Base-by-base conservation (phyloP, 768 basidiomycete species). In the Suillus americanus region DNA sequence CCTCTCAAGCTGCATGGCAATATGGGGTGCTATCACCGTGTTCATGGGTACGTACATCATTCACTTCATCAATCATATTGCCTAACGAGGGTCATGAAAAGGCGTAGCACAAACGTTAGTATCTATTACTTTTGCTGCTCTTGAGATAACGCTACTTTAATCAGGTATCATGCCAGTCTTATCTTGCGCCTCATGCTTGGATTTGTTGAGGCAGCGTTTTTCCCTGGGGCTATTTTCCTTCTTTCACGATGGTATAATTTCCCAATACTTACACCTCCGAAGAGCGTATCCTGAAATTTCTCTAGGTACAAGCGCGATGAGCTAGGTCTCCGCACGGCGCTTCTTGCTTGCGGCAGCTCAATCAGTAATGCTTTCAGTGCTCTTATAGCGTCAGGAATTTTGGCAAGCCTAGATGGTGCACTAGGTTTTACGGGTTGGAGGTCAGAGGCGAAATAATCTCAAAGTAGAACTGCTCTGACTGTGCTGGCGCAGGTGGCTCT, bases 291-390 rank as follows among this genome's bases (percentile, higher is more conserved):
- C 40, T 35, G 10, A 60, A 33, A 10, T 2, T 13, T 35, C 18
- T 69, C 37, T 38, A 68, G 56, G 55, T 92, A 92, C 79, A 90
- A 83, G 62, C 82, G 85, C 40, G 79, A 79, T 37, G 90, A 93
- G 71, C 80, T 93, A 41, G 90, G 88, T 53, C 77, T 86, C 33
- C 81, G 90, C 61, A 88, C 84, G 28, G 87, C 90, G 5, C 73
- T 89, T 60, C 80, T 92, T 30, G 84, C 83, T 59, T 89, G 89
- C 66, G 91, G 92, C 30, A 86, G 82, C 70, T 79, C 93, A 9
- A 85, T 92, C 63, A 87, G 85, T 54, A 94, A 93, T 79, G 92
- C 91, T 7, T 92, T 93, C 74, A 90, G 91, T 3, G 82, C 90
- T 0, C 78, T 93, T n/a, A 83, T 92, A 56, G 90, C 91, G 6